A percentile compares a stretch with the other conserved stretches of the same genome.
Evolutionary conservation across 352 stramenopile species (phyloP).

Genomic region (Phytophthora brassicae): DNA sequence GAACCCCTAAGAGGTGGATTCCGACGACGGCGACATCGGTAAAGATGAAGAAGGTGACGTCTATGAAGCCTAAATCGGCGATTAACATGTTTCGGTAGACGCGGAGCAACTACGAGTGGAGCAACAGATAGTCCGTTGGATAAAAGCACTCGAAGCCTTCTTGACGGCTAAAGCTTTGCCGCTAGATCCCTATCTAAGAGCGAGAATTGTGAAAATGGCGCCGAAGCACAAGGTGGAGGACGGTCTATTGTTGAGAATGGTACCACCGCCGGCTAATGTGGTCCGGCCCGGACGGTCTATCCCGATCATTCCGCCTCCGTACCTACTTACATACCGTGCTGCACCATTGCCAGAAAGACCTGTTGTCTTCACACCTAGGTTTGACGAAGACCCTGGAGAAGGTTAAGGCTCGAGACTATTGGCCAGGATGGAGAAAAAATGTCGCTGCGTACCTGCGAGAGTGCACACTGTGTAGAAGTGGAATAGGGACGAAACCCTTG

Average conservation of each 20-base stretch:
- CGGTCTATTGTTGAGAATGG: not conserved
- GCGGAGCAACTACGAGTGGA: too few relatives aligned
- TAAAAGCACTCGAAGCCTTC: not conserved
- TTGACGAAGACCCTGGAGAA: constrained; percentile 6
- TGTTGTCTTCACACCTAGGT: constrained; percentile 5
- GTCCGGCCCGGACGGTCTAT: not conserved
- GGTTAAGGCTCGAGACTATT: not conserved
- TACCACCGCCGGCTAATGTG: not conserved
- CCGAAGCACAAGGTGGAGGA: too few relatives aligned
- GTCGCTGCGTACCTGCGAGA: not conserved
- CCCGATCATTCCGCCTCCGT: too few relatives aligned
- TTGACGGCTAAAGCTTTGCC: not conserved
- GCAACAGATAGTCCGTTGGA: not conserved
- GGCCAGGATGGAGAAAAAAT: not conserved
- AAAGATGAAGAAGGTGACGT: not conserved
- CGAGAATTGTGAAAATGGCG: not conserved
- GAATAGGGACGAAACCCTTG: not conserved
- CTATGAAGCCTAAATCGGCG: not conserved
- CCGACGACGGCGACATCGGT: not conserved
- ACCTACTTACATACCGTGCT: too few relatives aligned
- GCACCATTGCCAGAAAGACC: constrained; percentile 9
- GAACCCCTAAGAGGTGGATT: not conserved
- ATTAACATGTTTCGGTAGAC: not conserved
- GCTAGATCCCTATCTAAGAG: not conserved
- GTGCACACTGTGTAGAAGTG: not conserved